Conservation (phyloP, 306 rosid species). For the Cucumis melo region DNA sequence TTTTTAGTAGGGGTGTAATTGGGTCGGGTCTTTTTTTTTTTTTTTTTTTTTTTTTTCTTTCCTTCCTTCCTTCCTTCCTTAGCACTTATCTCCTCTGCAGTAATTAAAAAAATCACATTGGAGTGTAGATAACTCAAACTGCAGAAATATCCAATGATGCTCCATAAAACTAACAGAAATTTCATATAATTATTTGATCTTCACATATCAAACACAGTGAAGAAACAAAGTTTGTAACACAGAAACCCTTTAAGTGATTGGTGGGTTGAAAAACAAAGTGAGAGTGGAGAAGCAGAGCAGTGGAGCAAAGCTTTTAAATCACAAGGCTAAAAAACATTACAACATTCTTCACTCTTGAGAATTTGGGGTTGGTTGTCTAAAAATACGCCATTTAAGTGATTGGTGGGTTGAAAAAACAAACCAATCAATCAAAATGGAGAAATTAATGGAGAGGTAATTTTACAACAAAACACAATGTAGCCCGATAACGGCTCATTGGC, state of each 20-base stretch:
- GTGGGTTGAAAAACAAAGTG: too few relatives aligned
- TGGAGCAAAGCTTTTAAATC: background rate
- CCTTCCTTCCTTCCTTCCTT: too few relatives aligned
- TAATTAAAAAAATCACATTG: too few relatives aligned
- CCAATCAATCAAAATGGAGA: background rate
- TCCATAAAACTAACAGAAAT: conserved; percentile 50
- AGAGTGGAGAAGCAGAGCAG: background rate
- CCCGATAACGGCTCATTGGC: background rate
- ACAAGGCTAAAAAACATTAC: background rate
- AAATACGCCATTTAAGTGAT: background rate
- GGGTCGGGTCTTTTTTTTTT: too few relatives aligned
- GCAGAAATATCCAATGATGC: conserved; percentile 75
- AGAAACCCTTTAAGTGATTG: too few relatives aligned
- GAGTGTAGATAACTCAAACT: conserved; percentile 74
- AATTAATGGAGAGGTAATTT: background rate
- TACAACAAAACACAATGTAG: background rate
- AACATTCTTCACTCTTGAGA: background rate
- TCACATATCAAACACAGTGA: background rate
- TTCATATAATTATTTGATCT: background rate
- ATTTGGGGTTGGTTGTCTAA: background rate
- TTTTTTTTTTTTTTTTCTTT: too few relatives aligned
- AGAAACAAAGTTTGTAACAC: background rate
- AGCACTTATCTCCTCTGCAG: too few relatives aligned
- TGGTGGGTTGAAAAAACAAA: background rate
- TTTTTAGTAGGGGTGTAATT: too few relatives aligned